Percentiles rank a stretch among this genome's conserved stretches.
Conservation (phyloP, 1,139 yeast species). For the Blastobotrys raffinosifermentans region DNA sequence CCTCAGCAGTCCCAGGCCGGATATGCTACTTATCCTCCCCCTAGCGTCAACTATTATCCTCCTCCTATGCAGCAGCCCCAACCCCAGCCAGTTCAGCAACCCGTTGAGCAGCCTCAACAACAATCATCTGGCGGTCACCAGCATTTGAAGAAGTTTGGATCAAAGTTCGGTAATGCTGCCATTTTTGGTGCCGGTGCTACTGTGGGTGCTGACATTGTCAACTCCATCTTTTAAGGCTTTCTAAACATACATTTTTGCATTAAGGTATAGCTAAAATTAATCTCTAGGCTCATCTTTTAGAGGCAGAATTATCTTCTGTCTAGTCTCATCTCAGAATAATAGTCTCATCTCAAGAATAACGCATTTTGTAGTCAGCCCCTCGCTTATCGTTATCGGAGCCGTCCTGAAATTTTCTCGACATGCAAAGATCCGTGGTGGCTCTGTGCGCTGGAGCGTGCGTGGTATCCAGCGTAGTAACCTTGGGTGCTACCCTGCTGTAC, state of each 20-base stretch:
- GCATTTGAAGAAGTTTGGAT: conserved; percentile 63
- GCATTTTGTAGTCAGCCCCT: not conserved
- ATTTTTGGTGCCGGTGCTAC: conserved; percentile 98
- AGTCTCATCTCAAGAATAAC: not conserved
- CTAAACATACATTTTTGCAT: too few relatives aligned
- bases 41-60: conserved; percentile 24
- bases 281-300: too few relatives aligned
- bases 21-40: conserved; percentile 39
- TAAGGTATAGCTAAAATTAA: too few relatives aligned
- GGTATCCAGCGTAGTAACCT: conserved; percentile 9
- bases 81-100: conserved; percentile 25
- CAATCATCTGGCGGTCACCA: conserved; percentile 15
- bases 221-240: conserved; percentile 60
- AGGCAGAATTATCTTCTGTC: too few relatives aligned
- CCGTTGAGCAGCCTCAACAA: conserved; percentile 28
- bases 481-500: conserved; percentile 5
- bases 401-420: not conserved
- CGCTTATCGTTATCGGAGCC: not conserved
- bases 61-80: conserved; percentile 23
- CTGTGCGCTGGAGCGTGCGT: conserved; percentile 11
- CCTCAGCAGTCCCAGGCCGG: conserved; percentile 18
- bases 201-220: conserved; percentile 79
- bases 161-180: conserved; percentile 86
- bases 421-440: conserved; percentile 3
- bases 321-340: not conserved